These are phyloP conservation scores for Flaveria brownii DNA, from an alignment of 129 eudicot genomes.

Conservation along the genomic window DNA sequence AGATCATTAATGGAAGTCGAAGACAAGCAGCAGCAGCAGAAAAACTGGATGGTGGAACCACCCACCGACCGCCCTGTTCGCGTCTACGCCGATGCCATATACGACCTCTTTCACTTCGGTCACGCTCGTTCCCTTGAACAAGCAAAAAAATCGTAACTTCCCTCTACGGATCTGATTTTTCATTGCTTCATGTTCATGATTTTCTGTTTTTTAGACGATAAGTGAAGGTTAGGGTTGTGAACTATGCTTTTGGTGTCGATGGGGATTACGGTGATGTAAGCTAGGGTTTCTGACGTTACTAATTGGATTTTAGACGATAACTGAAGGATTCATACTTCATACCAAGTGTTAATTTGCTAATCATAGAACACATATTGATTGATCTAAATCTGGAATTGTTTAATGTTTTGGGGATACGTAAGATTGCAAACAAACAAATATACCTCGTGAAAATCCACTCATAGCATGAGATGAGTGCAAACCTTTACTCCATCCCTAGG, in stretches of 20 bases:
- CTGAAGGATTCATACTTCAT: no score
- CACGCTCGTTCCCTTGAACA: constrained; percentile 58
- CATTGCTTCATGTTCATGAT: neutral
- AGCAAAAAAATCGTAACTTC: constrained; percentile 44
- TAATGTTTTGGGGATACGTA: no score
- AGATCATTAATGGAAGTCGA: constrained; percentile 24
- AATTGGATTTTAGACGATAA: no score
- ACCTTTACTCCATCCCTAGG: no score
- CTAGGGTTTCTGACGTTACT: neutral
- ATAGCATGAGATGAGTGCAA: no score
- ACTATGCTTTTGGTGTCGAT: neutral
- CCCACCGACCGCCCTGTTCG: constrained; percentile 51
- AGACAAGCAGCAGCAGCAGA: constrained; percentile 1
- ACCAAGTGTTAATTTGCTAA: no score
- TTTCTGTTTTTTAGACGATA: neutral
- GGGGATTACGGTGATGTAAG: constrained; percentile 11
- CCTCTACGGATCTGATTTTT: neutral
- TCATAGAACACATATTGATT: no score
- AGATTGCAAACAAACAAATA: no score
- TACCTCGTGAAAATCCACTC: no score
- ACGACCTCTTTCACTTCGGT: constrained; percentile 52
- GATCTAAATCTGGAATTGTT: no score
- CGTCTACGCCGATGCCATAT: constrained; percentile 51
- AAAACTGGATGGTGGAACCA: constrained; percentile 36
- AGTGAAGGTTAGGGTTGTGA: neutral